These are phyloP conservation scores for Ambrosiella beaveri DNA, from an alignment of 2,329 filamentous ascomycete species.

Conservation along the genomic window DNA sequence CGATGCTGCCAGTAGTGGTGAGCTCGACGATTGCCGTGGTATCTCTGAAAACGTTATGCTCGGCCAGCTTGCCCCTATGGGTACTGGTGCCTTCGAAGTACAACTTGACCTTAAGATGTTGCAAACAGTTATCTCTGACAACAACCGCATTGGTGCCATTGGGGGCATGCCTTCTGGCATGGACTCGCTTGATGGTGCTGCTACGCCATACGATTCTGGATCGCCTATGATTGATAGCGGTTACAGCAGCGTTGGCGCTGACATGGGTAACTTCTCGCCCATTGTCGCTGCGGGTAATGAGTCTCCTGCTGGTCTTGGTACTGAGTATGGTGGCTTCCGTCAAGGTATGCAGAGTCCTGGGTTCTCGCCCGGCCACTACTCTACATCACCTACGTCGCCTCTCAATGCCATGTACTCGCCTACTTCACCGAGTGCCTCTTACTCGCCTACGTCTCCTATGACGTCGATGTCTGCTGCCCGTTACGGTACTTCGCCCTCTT, in stretches of 20 bases:
- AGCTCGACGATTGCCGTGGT: slow-evolving; percentile 93
- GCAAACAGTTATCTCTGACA: slow-evolving; percentile 84
- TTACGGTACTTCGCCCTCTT: slow-evolving; percentile 41
- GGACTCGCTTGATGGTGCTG: slow-evolving; percentile 60
- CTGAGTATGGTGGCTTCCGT: slow-evolving; percentile 37
- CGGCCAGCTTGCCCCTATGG: slow-evolving; percentile 90
- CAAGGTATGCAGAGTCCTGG: slow-evolving; percentile 45
- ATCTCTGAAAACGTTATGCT: slow-evolving; percentile 99
- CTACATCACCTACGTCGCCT: slow-evolving; percentile 48
- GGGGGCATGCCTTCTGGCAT: slow-evolving; percentile 63
- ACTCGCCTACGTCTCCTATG: slow-evolving; percentile 62
- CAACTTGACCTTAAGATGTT: slow-evolving; percentile 90
- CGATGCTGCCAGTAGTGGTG: slow-evolving; percentile 83
- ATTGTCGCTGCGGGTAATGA: slow-evolving; percentile 62
- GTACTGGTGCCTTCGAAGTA: slow-evolving; percentile 89
- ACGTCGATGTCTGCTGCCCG: slow-evolving; percentile 31
- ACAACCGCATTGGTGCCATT: slow-evolving; percentile 69
- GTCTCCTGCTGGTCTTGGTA: slow-evolving; percentile 46
- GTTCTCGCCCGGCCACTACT: slow-evolving; percentile 56
- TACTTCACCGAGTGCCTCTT: slow-evolving; percentile 55
- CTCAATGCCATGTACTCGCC: slow-evolving; percentile 48
- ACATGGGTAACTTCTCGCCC: slow-evolving; percentile 53
- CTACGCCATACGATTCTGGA: slow-evolving; percentile 84
- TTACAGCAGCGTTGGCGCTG: slow-evolving; percentile 43
- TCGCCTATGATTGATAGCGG: slow-evolving; percentile 62